phyloP scores from a whole-genome alignment of 176 grass and related monocot genomes.

The Ensete glaucum region DNA sequence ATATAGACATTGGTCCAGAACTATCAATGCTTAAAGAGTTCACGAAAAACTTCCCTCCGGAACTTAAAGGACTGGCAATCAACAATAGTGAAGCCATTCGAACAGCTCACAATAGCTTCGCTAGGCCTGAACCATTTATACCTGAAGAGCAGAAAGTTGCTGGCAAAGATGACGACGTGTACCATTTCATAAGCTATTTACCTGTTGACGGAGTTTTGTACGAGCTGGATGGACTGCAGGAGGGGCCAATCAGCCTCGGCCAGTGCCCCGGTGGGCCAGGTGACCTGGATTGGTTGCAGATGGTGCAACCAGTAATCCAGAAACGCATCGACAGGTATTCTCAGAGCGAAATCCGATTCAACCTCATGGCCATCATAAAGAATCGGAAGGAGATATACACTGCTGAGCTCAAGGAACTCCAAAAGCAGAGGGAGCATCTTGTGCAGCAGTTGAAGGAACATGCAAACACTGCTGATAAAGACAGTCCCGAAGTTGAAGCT shows the following conservation, averaged over 20 bases:
- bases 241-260: constrained; percentile 74
- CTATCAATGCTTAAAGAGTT: constrained; percentile 78
- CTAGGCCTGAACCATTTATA: constrained; percentile 76
- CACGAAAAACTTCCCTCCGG: constrained; percentile 72
- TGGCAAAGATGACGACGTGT: constrained; percentile 74
- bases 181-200: constrained; percentile 92
- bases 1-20: constrained; percentile 64
- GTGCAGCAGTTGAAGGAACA: constrained; percentile 50
- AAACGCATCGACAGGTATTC: constrained; percentile 50
- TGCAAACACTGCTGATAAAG: constrained; percentile 12
- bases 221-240: constrained; percentile 91
- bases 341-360: constrained; percentile 84
- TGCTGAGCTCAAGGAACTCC: constrained; percentile 74
- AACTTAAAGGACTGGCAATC: constrained; percentile 85
- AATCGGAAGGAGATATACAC: constrained; percentile 77
- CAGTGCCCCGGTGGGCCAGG: constrained; percentile 49
- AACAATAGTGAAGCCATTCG: constrained; percentile 81
- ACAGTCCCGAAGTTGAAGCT: constrained; percentile 18
- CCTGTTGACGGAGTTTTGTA: constrained; percentile 77
- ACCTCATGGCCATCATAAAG: constrained; percentile 83
- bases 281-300: constrained; percentile 60
- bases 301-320: constrained; percentile 65
- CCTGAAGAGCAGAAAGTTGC: constrained; percentile 64
- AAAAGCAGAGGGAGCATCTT: constrained; percentile 80
- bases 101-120: constrained; percentile 60